Evolutionary conservation across 768 basidiomycete species (phyloP), one percentile per base, ranked within the genome.

Genomic region (Kwoniella europaea): DNA sequence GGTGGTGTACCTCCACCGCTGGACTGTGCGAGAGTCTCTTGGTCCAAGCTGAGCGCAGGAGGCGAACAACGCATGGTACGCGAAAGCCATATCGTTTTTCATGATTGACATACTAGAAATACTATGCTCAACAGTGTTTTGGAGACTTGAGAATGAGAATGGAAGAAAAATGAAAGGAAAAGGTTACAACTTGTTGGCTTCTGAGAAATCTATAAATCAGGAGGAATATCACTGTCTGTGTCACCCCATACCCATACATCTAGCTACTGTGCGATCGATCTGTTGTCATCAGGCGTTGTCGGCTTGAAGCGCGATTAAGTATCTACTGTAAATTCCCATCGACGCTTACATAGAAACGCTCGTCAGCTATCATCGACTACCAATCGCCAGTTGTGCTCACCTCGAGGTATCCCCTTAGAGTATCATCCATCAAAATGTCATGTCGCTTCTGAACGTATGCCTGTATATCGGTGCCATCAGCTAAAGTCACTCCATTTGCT

Each of bases 391-490:
- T 6, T n/a, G 12, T 1, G 67, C 80, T 71, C 59, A 82, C 92
- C 62, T 97, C 94, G 53, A 90, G 82, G 85, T 92, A 95, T 4
- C 95, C 95, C 70, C 87, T 89, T 0, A 95, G 92, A 0, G 96
- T 98, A 83, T 98, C 97, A 77, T 96, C 93, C 44, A 98, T 85
- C 75, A 99, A 88, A 78, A 98, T 95, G 83, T 94, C 91, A 83
- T 97, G 95, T 42, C 97, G 88, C 85, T 95, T 98, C 85, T 94
- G 90, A n/a, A 98, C 95, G 80, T 98, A 98, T 88, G 92, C 79
- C 76, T 74, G 35, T n/a, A 20, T 42, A 24, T 27, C 58, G 46
- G 18, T 16, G 13, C 20, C 58, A 56, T 24, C 29, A 22, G 55
- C 27, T 22, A 13, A 1, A 1, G 27, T 16, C 55, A 56, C 35